Evolutionary conservation across 1,139 yeast species (phyloP), one percentile per base, ranked within the genome.

Genomic region (Spathaspora sp.): DNA sequence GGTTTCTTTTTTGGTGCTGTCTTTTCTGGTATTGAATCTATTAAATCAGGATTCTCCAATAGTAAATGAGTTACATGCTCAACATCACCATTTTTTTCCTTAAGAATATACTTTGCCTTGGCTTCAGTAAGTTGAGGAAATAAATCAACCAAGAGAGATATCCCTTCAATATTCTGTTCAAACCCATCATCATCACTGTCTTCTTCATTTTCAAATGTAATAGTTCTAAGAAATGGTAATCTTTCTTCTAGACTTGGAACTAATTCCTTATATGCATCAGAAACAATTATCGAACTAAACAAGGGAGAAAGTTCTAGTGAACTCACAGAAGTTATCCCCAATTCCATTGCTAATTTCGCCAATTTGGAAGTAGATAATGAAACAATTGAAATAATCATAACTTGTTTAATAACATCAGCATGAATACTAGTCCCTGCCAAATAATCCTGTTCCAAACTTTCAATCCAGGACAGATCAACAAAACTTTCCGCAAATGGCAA

Each of bases 21-120:
- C 17, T 51, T 52, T 15, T 61, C 63, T 18, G 52, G 48, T 2
- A 64, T 58, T 3, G 52, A 49, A 4, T 61, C 57, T 0, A 76
- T 61, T 7, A 71, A 53, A 1, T 66, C 73, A 0, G 88, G 85
- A 46, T 81, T 70, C 52, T 88, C 96, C 33, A 89, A 68, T 16
- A 90, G 56, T 47, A 72, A 60, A 51, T 83, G 74, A 1, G 88
- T 84, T 0, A 81, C 81, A 18, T 61, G 56, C 51, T 87, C 95
- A 1, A 84, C 81, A 47, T 81, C 71, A 23, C 74, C 68, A 39
- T 74, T 70, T 54, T 81, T 65, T 27, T 76, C 70, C 18, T 64
- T 60, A 27, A 89, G 64, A 1, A 86, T 55, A 1, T 68, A 64
- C 10, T 63, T 67, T 0, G 84, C 74, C 58, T 81, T 76, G 2